Base-by-base conservation (phyloP, 2,329 filamentous ascomycete genomes). In the Herpotrichia juniperi region DNA sequence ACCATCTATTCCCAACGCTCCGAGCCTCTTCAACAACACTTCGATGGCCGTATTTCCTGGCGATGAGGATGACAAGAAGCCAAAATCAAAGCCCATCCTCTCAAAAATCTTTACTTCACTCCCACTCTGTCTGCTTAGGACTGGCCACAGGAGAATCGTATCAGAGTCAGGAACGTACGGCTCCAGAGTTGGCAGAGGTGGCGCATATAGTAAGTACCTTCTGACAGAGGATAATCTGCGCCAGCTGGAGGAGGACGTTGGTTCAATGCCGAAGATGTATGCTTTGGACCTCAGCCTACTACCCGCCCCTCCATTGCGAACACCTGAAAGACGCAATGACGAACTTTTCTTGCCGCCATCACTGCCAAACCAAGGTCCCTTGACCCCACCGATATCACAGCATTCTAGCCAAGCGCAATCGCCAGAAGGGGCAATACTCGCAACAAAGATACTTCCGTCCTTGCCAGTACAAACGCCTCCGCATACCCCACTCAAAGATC, bases 181-280 rank as follows among this genome's bases (percentile, higher is more conserved):
- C 7, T 12, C 14, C 25, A 24, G 30, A 24, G 17, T 17, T 19
- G 35, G 28, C 17, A 30, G n/a, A 14, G 16, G 25, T 3, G 19
- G 16, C 30, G 43, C 26, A 32, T 22, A 25, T 30, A 21, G 31
- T 11, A 48, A 30, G 14, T 10, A 25, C 12, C 17, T 12, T 34
- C 28, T 58, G 2, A 61, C 56, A 7, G 51, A 53, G 19, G 46
- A 56, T 22, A 61, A 61, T 28, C 48, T 61, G 14, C 48, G 57
- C 11, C n/a, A 50, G 12, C 51, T 53, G 42, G 58, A 59, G 44
- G 47, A 56, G n/a, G 42, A 54, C 19, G 49, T 56, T 24, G 56
- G 56, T 1, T 49, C 50, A 30, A 43, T 56, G 24, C 53, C 53
- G 2, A 58, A 52, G 26, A 52, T 56, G 50, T 43, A 40, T n/a